phyloP scores from a whole-genome alignment of 2,329 filamentous ascomycete species.

The Alternaria sp. region DNA sequence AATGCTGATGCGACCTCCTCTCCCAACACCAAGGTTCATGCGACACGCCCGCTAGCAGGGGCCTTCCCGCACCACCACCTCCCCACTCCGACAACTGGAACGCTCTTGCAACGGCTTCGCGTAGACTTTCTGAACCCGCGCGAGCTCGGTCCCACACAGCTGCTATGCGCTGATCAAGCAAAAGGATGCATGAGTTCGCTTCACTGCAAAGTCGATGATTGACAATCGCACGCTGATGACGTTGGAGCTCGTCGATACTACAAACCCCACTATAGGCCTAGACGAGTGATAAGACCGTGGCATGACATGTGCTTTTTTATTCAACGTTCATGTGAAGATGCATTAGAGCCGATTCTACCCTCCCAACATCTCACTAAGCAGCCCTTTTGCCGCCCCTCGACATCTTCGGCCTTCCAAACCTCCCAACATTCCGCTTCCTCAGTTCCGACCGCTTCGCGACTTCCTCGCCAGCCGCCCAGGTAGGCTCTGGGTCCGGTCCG shows the following conservation, averaged over 20 bases:
- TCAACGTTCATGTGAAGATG: not conserved
- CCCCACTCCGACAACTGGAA: constrained; percentile 13
- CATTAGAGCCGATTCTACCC: not conserved
- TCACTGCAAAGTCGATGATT: not conserved
- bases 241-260: constrained; percentile 4
- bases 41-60: constrained; percentile 13
- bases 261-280: not conserved
- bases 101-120: constrained; percentile 18
- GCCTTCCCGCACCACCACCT: constrained; percentile 10
- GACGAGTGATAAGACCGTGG: not conserved
- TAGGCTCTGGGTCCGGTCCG: constrained; percentile 48
- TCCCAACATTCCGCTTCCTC: constrained; percentile 24
- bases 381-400: not conserved
- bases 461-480: constrained; percentile 27
- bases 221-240: constrained; percentile 6
- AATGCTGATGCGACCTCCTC: constrained; percentile 7
- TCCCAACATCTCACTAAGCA: not conserved
- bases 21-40: constrained; percentile 20
- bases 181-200: not conserved
- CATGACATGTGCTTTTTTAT: not conserved
- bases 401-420: constrained; percentile 17
- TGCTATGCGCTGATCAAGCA: not conserved
- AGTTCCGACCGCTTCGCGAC: constrained; percentile 9
- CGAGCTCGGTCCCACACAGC: not conserved
- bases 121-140: not conserved